phyloP scores from a whole-genome alignment of 805 yeast species.

The Candida adriatica region DNA sequence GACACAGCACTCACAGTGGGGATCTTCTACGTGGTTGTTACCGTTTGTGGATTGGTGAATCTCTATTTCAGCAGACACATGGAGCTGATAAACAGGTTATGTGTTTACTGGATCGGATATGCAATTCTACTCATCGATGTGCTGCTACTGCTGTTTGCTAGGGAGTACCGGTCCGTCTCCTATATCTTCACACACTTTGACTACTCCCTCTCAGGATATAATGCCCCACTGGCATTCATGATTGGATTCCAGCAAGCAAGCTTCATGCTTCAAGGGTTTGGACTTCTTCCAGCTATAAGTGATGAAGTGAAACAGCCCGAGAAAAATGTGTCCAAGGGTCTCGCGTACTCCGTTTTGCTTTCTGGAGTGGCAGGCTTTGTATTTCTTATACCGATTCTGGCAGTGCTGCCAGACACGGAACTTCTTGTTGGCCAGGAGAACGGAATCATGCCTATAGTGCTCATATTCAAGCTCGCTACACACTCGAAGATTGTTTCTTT shows the following conservation, averaged over 20 bases:
- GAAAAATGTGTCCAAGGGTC: constrained; percentile 66
- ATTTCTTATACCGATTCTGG: constrained; percentile 63
- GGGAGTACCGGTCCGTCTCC: constrained; percentile 50
- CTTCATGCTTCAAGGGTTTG: constrained; percentile 77
- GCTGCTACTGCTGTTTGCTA: constrained; percentile 48
- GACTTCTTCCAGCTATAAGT: constrained; percentile 72
- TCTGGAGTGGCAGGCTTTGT: constrained; percentile 65
- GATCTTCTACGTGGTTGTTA: constrained; percentile 49
- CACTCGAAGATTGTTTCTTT: constrained; percentile 63
- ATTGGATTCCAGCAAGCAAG: constrained; percentile 76
- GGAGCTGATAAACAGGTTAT: constrained; percentile 57
- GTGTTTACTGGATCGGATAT: constrained; percentile 71
- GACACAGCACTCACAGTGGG: constrained; percentile 49
- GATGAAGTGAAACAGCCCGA: constrained; percentile 80
- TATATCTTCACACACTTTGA: constrained; percentile 62
- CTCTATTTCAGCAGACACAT: constrained; percentile 51
- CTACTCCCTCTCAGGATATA: constrained; percentile 72
- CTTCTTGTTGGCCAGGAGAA: constrained; percentile 52
- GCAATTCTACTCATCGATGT: constrained; percentile 65
- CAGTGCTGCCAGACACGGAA: constrained; percentile 62
- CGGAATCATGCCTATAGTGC: constrained; percentile 70
- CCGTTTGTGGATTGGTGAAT: constrained; percentile 57
- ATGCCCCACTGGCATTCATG: constrained; percentile 60
- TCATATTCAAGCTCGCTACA: constrained; percentile 66
- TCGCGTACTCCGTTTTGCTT: constrained; percentile 55